phyloP scores from a whole-genome alignment of 352 stramenopile species.

The Aphanomyces cochlioides region DNA sequence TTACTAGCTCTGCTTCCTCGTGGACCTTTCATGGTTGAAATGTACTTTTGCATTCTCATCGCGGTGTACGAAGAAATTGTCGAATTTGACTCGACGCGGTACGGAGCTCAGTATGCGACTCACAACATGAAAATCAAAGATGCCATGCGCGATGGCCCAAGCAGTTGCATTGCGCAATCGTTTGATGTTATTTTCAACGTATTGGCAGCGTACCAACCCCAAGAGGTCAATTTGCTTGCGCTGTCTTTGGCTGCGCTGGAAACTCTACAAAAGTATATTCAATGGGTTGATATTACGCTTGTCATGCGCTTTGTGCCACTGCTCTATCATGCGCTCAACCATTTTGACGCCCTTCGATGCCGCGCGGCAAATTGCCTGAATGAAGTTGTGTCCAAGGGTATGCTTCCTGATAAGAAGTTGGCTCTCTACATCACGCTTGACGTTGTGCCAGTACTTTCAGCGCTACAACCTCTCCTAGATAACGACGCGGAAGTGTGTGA shows the following conservation, averaged over 20 bases:
- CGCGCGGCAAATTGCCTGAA: constrained; percentile 78
- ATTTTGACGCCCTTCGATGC: constrained; percentile 51
- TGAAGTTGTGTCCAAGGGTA: constrained; percentile 83
- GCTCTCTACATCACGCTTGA: constrained; percentile 68
- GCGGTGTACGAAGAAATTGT: constrained; percentile 91
- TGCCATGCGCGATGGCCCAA: constrained; percentile 69
- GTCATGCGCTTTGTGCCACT: constrained; percentile 75
- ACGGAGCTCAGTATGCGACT: constrained; percentile 44
- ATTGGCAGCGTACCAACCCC: constrained; percentile 53
- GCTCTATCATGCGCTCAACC: constrained; percentile 60
- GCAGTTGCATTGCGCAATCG: constrained; percentile 62
- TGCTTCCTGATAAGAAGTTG: constrained; percentile 79
- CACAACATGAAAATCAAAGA: constrained; percentile 87
- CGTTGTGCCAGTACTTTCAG: constrained; percentile 53
- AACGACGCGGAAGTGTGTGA: constrained; percentile 74
- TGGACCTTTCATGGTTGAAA: constrained; percentile 77
- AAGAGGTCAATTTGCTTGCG: constrained; percentile 23
- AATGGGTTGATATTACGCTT: constrained; percentile 80
- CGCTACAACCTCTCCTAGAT: constrained; percentile 55
- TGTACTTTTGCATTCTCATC: constrained; percentile 88
- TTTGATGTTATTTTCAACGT: constrained; percentile 84
- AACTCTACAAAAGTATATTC: constrained; percentile 81
- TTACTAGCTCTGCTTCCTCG: constrained; percentile 67
- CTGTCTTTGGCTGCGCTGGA: constrained; percentile 68
- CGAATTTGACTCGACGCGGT: constrained; percentile 72